Percentiles rank a stretch among this genome's conserved stretches.
Evolutionary conservation across 495 filamentous ascomycete genomes (phyloP).

Genomic region (Daldinia decipiens): DNA sequence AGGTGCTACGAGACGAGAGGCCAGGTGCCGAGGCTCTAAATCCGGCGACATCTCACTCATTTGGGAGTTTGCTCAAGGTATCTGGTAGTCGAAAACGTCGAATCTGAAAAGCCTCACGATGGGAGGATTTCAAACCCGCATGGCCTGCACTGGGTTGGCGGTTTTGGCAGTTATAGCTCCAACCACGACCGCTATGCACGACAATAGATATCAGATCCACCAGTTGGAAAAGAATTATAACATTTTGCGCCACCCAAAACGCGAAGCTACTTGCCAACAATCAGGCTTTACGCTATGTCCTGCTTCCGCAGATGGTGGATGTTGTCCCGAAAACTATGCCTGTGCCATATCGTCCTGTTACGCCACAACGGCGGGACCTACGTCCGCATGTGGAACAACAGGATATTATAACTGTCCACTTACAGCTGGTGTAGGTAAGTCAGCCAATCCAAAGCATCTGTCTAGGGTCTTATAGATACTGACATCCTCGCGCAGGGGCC

Average conservation of each 20-base stretch:
- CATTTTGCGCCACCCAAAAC: slow-evolving; percentile 40
- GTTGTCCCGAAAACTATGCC: slow-evolving; percentile 55
- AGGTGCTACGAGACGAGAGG: slow-evolving; percentile 9
- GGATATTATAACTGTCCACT: slow-evolving; percentile 50
- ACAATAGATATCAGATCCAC: slow-evolving; percentile 43
- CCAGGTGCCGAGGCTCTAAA: slow-evolving; percentile 13
- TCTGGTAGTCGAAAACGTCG: background rate
- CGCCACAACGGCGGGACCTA: slow-evolving; percentile 53
- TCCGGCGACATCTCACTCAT: slow-evolving; percentile 4
- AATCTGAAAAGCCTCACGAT: slow-evolving; percentile 39
- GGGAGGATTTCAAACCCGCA: slow-evolving; percentile 46
- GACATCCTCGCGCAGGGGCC: slow-evolving; percentile 29
- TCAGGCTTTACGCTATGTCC: slow-evolving; percentile 50
- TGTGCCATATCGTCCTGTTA: slow-evolving; percentile 58
- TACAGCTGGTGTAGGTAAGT: slow-evolving; percentile 40
- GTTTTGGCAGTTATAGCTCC: slow-evolving; percentile 42
- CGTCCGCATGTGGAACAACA: slow-evolving; percentile 49
- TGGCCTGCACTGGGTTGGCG: slow-evolving; percentile 42
- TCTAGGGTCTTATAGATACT: background rate
- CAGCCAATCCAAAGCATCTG: background rate
- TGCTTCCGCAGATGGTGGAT: slow-evolving; percentile 51
- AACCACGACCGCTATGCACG: slow-evolving; percentile 9
- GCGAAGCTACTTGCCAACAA: slow-evolving; percentile 36
- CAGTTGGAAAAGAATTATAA: slow-evolving; percentile 50
- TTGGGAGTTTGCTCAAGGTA: background rate